Base-by-base conservation (phyloP, 2,329 filamentous ascomycete species). In the Monilinia laxa region DNA sequence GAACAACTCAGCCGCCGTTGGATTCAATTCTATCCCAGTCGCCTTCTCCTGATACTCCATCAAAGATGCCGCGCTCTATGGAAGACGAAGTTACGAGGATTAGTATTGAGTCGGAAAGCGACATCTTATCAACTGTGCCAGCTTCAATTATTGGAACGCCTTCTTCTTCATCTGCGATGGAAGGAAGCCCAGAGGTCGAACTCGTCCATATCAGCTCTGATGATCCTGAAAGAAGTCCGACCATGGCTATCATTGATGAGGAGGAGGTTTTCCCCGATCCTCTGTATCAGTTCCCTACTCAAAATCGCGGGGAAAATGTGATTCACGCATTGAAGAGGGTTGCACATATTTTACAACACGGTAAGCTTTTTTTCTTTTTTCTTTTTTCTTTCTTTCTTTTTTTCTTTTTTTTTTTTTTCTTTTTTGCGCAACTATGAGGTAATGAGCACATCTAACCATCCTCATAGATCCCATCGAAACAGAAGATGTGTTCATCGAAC, bases 221-320 rank as follows among this genome's bases (percentile, higher is more conserved):
- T 49, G 74, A 75, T 54, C 67, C 68, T 18, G 74, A 74, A 40
- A 73, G 52, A 35, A 74, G 73, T 55, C 73, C 72, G n/a, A 69
- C 72, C 20, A 67, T 76, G 14, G 72, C 72, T 49, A 73, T 76
- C 18, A 72, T 76, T 18, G 71, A 73, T 45, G 74, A 74, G 38
- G 73, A 75, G 49, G 68, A 68, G 38, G 58, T 71, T 6, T 68
- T 70, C 53, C 28, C 68, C 23, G 83, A 86, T 70, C 82, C 82
- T 1, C 77, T 81, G 14, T 45, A 69, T 31, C 75, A 78, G 1
- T 85, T 86, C 65, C 84, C 84, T 3, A 85, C 73, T 57, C 62
- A 68, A 40, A 52, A 52, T 20, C 67, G 70, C 20, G 69, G 68
- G 18, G 73, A 74, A 51, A 57, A 67, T 18, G 42, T 75, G 45